Conservation (phyloP, 768 basidiomycete species). For the Lentinula lateritia region DNA sequence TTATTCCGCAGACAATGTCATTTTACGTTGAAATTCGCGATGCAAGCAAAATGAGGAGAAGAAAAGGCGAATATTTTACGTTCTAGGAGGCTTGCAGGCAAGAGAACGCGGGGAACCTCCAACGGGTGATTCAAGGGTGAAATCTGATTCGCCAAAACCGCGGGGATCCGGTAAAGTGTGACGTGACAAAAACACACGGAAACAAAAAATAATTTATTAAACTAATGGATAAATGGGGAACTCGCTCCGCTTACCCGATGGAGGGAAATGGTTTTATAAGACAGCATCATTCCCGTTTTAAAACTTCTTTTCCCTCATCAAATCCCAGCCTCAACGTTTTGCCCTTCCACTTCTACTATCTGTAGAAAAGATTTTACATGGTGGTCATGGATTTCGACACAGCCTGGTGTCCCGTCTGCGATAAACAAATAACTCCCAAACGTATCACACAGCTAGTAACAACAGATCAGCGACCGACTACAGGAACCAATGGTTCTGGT, state of each 20-base stretch:
- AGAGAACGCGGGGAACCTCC: background rate
- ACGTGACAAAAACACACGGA: background rate
- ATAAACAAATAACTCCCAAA: conserved; percentile 76
- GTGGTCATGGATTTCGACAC: conserved; percentile 49
- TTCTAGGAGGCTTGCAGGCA: background rate
- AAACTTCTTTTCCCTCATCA: background rate
- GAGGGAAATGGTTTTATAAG: background rate
- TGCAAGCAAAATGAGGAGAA: background rate
- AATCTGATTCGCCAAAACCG: background rate
- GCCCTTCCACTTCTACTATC: conserved; percentile 3
- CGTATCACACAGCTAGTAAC: conserved; percentile 40
- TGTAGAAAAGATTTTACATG: background rate
- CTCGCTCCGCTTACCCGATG: background rate
- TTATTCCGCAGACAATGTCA: background rate
- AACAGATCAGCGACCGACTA: conserved; percentile 21
- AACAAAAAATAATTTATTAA: background rate
- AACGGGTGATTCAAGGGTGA: background rate
- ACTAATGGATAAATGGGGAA: background rate
- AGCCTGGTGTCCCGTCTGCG: conserved; percentile 79
- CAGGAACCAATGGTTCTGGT: conserved; percentile 25
- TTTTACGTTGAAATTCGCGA: background rate
- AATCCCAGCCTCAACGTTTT: conserved; percentile 10
- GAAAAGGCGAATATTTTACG: background rate
- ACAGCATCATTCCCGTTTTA: background rate
- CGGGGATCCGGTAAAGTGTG: background rate